Evolutionary conservation across 1,139 yeast genomes (phyloP), one percentile per base, ranked within the genome.

Genomic region (Diutina neorugosa): DNA sequence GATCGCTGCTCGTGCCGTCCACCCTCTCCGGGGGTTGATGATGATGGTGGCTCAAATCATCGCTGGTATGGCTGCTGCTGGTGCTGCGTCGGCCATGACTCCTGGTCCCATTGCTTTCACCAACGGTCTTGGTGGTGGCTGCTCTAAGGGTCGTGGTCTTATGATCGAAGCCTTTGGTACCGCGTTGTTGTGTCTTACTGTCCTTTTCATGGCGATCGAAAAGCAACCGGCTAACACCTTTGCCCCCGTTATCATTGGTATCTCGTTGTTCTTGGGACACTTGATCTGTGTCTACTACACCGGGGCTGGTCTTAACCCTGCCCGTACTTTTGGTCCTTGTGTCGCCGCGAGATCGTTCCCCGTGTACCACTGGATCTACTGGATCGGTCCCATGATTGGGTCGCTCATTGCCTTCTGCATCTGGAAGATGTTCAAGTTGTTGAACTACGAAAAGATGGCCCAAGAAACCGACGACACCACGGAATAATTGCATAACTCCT

Each of bases 31-130:
- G 67, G 93, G 87, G 60, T 68, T 72, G 44, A 66, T 86, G 54
- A 80, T 85, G 82, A 69, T 80, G 68, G 53, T 82, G 54, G 63
- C 91, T 51, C 96, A 89, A 71, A 67, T 88, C 62, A 68, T 87
- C 65, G 96, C 85, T 53, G 96, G 96, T 69, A 84, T 89, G 83
- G 89, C 90, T 61, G 96, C 96, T 56, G 95, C 95, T 56, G 96
- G 89, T 67, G 93, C 90, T 51, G 96, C 91, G 52, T 72, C 80
- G 59, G 96, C 90, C 52, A 79, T 88, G 84, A 85, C 94, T 42
- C 96, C 96, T 49, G 96, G 96, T 57, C 75, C 76, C 50, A 74
- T 88, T 62, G 74, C 80, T 20, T 89, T 87, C 62, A 78, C 88
- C 59, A 88, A 89, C 63, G 75, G 77, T 53, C 71, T 87, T 57